Evolutionary conservation across 1,284 basidiomycete genomes (phyloP).

Genomic region (Mixia osmundae): DNA sequence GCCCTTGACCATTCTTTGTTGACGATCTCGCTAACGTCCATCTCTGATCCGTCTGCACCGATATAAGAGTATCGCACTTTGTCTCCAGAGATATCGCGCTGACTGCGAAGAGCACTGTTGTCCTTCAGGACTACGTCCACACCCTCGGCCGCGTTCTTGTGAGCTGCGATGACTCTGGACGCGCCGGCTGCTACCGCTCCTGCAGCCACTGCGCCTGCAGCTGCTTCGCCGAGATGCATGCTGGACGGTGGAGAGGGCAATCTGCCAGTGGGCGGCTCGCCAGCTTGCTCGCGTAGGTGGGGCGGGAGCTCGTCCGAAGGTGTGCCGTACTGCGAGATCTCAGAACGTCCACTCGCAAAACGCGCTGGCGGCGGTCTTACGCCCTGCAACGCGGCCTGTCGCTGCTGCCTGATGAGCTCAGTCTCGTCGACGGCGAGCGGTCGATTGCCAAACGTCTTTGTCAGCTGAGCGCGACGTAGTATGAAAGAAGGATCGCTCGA

Average conservation of each 20-base stretch:
- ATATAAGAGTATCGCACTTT: constrained; percentile 76
- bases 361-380: constrained; percentile 1
- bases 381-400: too few relatives aligned
- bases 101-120: constrained; percentile 60
- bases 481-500: constrained; percentile 70
- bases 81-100: constrained; percentile 33
- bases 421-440: too few relatives aligned
- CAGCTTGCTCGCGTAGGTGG: too few relatives aligned
- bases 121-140: constrained; percentile 66
- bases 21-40: constrained; percentile 75
- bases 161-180: constrained; percentile 56
- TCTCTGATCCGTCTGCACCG: constrained; percentile 47
- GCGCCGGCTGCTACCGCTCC: constrained; percentile 26
- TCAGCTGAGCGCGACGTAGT: constrained; percentile 24
- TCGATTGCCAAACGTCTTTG: too few relatives aligned
- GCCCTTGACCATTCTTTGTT: constrained; percentile 50
- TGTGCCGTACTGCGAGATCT: constrained; percentile 6
- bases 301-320: constrained; percentile 5
- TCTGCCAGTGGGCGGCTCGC: neutral
- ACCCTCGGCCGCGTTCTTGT: constrained; percentile 57
- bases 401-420: neutral
- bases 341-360: neutral
- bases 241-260: constrained; percentile 3
- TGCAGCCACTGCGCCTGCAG: constrained; percentile 1
- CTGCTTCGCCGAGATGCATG: constrained; percentile 5